Evolutionary conservation across 371 early-diverging fungal species (phyloP).

Genomic region (Nosema bombycis): DNA sequence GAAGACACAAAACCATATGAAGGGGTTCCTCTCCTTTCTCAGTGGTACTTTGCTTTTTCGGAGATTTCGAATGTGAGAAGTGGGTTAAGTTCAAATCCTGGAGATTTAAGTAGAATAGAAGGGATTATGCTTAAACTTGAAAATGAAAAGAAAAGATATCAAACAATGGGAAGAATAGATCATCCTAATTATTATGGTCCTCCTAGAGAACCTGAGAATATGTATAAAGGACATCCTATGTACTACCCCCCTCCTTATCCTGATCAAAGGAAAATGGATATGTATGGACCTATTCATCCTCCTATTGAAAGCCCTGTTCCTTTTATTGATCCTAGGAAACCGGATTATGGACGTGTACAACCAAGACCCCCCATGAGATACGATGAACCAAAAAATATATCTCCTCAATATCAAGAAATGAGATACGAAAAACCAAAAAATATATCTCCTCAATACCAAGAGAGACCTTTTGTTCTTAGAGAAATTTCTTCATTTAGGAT

Average conservation of each 20-base stretch:
- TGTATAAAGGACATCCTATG: conserved; percentile 4
- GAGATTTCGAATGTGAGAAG: conserved; percentile 62
- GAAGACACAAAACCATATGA: conserved; percentile 42
- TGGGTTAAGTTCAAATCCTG: conserved; percentile 35
- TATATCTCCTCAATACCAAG: not conserved
- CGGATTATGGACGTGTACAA: too few relatives aligned
- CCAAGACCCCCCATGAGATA: too few relatives aligned
- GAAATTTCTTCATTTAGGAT: conserved; percentile 22
- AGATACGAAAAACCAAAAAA: not conserved
- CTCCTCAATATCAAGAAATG: too few relatives aligned
- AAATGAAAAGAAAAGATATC: conserved; percentile 58
- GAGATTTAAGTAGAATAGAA: conserved; percentile 49
- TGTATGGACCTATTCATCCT: conserved; percentile 1
- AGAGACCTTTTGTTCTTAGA: conserved; percentile 18
- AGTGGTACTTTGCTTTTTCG: conserved; percentile 64
- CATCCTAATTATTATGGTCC: not conserved
- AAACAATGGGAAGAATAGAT: conserved; percentile 39
- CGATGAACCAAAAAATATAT: not conserved
- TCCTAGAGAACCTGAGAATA: not conserved
- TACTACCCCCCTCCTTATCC: not conserved
- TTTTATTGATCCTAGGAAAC: too few relatives aligned
- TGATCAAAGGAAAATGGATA: conserved; percentile 22
- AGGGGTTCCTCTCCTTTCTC: conserved; percentile 48
- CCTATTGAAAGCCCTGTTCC: not conserved
- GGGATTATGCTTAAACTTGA: conserved; percentile 60